Percentiles rank a stretch among this genome's conserved stretches.
These are phyloP conservation scores for Naganishia cerealis DNA, from an alignment of 1,284 basidiomycete genomes.

Conservation along the genomic window DNA sequence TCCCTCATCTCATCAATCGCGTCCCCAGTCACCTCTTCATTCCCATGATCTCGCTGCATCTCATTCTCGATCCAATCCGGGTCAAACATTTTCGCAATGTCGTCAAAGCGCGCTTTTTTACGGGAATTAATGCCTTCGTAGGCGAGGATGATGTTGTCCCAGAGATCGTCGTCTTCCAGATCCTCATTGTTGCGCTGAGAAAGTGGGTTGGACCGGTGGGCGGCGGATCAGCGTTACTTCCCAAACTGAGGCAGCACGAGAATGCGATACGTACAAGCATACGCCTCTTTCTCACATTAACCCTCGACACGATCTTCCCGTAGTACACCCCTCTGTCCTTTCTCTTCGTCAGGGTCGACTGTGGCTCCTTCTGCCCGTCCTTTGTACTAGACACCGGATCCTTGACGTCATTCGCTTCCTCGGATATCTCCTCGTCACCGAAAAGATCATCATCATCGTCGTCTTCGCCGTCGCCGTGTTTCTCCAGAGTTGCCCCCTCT, in stretches of 20 bases:
- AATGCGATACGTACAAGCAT: constrained; percentile 11
- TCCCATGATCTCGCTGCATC: constrained; percentile 10
- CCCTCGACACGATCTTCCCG: constrained; percentile 18
- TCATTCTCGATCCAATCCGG: constrained; percentile 28
- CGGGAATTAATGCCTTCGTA: constrained; percentile 19
- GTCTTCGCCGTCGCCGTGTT: constrained; percentile 13
- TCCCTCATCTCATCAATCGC: constrained; percentile 14
- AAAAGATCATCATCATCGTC: constrained; percentile 35
- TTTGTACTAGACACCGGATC: constrained; percentile 21
- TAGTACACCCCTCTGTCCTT: constrained; percentile 31
- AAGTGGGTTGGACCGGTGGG: neutral
- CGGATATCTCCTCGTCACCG: constrained; percentile 30
- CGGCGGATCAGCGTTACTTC: neutral
- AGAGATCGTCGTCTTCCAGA: constrained; percentile 29
- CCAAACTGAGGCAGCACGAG: neutral
- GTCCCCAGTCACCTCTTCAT: constrained; percentile 18
- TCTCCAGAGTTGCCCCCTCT: neutral
- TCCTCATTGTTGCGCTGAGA: constrained; percentile 19
- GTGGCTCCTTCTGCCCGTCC: constrained; percentile 8
- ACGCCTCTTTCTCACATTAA: constrained; percentile 29
- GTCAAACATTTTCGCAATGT: constrained; percentile 24
- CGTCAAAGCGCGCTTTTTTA: constrained; percentile 28
- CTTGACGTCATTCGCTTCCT: constrained; percentile 29
- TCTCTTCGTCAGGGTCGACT: constrained; percentile 24
- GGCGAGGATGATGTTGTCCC: constrained; percentile 31